These are phyloP conservation scores for Bothia castanella DNA, from an alignment of 1,284 basidiomycete species.

Conservation along the genomic window DNA sequence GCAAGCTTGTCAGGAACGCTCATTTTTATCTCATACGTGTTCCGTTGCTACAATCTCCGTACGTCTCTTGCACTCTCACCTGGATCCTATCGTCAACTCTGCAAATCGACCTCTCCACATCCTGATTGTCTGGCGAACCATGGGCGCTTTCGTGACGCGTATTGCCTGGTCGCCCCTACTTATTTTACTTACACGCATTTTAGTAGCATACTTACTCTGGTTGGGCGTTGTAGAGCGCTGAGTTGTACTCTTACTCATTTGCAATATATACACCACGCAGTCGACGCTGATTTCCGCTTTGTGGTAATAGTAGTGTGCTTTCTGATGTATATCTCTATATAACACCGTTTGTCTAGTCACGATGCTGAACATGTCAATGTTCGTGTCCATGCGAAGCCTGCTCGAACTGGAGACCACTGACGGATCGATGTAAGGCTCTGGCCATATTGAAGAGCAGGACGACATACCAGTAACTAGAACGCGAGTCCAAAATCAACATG, in stretches of 20 bases:
- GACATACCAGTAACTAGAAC: slow-evolving; percentile 76
- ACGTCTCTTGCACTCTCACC: slow-evolving; percentile 13
- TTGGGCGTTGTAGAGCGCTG: slow-evolving; percentile 32
- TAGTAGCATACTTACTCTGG: slow-evolving; percentile 33
- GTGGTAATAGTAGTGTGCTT: slow-evolving; percentile 11
- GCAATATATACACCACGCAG: slow-evolving; percentile 25
- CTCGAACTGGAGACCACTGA: slow-evolving; percentile 80
- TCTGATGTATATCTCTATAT: slow-evolving; percentile 17
- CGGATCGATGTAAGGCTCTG: slow-evolving; percentile 13
- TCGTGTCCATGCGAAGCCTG: slow-evolving; percentile 53
- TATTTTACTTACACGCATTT: slow-evolving; percentile 32
- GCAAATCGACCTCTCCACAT: slow-evolving; percentile 1
- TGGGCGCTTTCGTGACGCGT: slow-evolving; percentile 10
- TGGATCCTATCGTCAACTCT: slow-evolving; percentile 18
- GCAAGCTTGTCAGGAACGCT: slow-evolving; percentile 22
- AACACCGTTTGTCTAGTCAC: neutral
- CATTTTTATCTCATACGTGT: slow-evolving; percentile 29
- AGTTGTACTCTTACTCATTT: slow-evolving; percentile 36
- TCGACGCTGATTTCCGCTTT: slow-evolving; percentile 10
- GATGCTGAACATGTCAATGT: slow-evolving; percentile 25
- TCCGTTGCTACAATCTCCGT: slow-evolving; percentile 30
- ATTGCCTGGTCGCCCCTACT: slow-evolving; percentile 24
- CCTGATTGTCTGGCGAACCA: slow-evolving; percentile 20
- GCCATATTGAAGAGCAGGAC: slow-evolving; percentile 10
- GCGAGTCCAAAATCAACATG: slow-evolving; percentile 8